Conservation (phyloP, 176 grass and related monocot genomes). For the Bolboschoenus planiculmis region DNA sequence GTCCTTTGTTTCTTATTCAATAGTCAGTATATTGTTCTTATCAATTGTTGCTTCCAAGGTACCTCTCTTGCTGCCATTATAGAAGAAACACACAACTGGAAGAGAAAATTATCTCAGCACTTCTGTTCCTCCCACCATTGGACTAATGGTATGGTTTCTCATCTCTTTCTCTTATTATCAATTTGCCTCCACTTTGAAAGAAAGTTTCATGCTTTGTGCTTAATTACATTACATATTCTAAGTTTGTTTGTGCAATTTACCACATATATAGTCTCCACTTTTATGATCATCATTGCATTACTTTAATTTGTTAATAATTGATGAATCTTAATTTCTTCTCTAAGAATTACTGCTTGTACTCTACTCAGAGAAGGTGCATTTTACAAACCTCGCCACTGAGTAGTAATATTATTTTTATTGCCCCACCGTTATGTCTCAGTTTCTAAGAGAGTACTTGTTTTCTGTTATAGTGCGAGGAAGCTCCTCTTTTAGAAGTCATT, state of each 20-base stretch:
- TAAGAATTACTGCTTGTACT: neutral
- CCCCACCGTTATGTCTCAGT: neutral
- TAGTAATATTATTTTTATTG: neutral
- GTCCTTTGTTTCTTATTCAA: neutral
- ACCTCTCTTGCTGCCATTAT: slow-evolving; percentile 9
- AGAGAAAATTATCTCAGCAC: neutral
- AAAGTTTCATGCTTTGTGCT: neutral
- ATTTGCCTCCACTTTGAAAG: neutral
- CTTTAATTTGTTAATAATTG: neutral
- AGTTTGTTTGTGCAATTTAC: neutral
- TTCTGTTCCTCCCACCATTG: neutral
- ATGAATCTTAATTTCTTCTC: neutral
- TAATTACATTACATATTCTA: neutral
- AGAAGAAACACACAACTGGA: neutral
- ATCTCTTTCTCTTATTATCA: neutral
- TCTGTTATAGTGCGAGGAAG: neutral
- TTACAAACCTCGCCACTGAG: neutral
- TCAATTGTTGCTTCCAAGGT: slow-evolving; percentile 23
- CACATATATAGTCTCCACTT: neutral
- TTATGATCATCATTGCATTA: neutral
- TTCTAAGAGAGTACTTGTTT: neutral
- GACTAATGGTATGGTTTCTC: slow-evolving; percentile 17
- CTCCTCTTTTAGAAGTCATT: neutral
- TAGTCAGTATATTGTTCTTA: slow-evolving; percentile 9
- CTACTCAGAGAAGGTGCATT: neutral